A percentile compares a stretch with the other conserved stretches of the same genome.
Evolutionary conservation across 192 early-diverging fungal genomes (phyloP).

Genomic region (Coemansia sp.): DNA sequence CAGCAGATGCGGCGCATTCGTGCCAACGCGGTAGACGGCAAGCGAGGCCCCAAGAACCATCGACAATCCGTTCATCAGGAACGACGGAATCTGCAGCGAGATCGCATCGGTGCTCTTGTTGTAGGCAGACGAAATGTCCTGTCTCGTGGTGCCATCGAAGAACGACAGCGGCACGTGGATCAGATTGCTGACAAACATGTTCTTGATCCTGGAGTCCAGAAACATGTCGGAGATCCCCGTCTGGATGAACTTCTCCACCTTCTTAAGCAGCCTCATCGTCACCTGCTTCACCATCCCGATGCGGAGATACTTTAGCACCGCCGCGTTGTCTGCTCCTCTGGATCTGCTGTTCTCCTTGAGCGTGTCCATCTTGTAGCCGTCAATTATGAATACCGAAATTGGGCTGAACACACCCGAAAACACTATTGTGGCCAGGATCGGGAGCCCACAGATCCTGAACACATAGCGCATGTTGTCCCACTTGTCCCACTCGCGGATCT

Average conservation of each 20-base stretch:
- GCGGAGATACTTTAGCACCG: constrained; percentile 24
- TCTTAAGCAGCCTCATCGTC: neutral
- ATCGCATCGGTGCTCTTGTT: constrained; percentile 17
- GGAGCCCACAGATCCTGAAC: constrained; percentile 24
- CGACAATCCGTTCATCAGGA: constrained; percentile 18
- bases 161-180: constrained; percentile 40
- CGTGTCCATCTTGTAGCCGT: constrained; percentile 23
- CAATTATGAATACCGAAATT: constrained; percentile 18
- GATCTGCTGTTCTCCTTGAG: constrained; percentile 17
- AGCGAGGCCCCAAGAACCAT: constrained; percentile 5
- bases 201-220: constrained; percentile 14
- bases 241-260: constrained; percentile 5
- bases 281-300: constrained; percentile 17
- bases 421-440: constrained; percentile 12
- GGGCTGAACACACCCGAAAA: constrained; percentile 31
- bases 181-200: constrained; percentile 23
- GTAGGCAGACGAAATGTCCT: constrained; percentile 26
- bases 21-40: constrained; percentile 18
- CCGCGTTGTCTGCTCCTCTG: neutral
- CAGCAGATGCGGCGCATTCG: constrained; percentile 29
- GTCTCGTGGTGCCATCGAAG: constrained; percentile 35
- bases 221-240: constrained; percentile 1
- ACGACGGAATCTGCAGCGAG: constrained; percentile 11
- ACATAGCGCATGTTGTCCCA: constrained; percentile 30
- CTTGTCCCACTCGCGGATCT: constrained; percentile 26